These are phyloP conservation scores for Quaeritorhiza haematococci DNA, from an alignment of 371 early-diverging fungal genomes.

Conservation along the genomic window DNA sequence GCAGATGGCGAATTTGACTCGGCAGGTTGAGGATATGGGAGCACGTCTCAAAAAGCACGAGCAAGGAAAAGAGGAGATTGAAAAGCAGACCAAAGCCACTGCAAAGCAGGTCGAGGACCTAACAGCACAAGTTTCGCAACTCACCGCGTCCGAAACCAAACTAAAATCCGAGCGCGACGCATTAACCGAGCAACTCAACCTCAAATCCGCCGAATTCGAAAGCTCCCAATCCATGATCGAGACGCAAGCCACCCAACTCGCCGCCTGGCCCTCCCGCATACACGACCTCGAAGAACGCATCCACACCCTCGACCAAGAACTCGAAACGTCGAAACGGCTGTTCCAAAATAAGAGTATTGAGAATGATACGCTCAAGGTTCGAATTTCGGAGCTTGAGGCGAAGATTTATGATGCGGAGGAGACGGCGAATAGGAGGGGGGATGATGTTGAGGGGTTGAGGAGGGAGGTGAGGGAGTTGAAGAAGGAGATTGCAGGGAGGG, in stretches of 20 bases:
- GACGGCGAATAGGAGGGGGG: constrained; percentile 15
- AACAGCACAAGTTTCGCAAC: constrained; percentile 10
- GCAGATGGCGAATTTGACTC: constrained; percentile 21
- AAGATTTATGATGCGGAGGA: constrained; percentile 18
- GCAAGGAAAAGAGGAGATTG: constrained; percentile 12
- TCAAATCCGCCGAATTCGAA: constrained; percentile 66
- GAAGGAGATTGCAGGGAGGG: constrained; percentile 31
- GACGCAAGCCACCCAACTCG: constrained; percentile 17
- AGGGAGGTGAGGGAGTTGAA: constrained; percentile 13
- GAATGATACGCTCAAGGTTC: not conserved
- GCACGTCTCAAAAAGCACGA: constrained; percentile 16
- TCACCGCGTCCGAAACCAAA: constrained; percentile 3
- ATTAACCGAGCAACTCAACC: constrained; percentile 58
- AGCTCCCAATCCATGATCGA: constrained; percentile 59
- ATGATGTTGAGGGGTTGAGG: not conserved
- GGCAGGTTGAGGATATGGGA: constrained; percentile 33
- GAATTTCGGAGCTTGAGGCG: constrained; percentile 5
- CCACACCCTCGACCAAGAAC: constrained; percentile 34
- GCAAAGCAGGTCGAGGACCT: constrained; percentile 12
- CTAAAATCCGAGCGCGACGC: constrained; percentile 46
- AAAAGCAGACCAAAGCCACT: not conserved
- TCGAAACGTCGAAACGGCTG: constrained; percentile 39
- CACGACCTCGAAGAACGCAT: constrained; percentile 20
- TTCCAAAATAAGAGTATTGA: constrained; percentile 32
- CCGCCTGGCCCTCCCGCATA: constrained; percentile 15